These are phyloP conservation scores for Tuber borchii DNA, from an alignment of 495 filamentous ascomycete genomes.

Conservation along the genomic window DNA sequence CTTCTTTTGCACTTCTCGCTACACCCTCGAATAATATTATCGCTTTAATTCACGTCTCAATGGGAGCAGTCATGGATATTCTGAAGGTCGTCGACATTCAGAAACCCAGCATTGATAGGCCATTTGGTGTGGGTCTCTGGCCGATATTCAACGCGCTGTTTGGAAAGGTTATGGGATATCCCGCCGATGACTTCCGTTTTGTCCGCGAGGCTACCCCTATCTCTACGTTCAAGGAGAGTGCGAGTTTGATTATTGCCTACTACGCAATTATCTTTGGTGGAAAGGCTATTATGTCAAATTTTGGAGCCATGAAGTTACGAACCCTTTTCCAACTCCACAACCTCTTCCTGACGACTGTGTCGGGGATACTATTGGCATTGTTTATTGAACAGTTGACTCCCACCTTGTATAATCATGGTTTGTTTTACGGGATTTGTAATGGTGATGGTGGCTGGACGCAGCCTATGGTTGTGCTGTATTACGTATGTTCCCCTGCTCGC, in stretches of 20 bases:
- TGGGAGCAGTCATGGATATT: constrained; percentile 46
- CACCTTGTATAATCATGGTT: constrained; percentile 58
- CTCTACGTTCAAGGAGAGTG: constrained; percentile 61
- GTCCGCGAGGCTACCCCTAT: constrained; percentile 60
- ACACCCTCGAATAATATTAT: constrained; percentile 6
- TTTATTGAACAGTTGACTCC: constrained; percentile 70
- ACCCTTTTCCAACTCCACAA: constrained; percentile 72
- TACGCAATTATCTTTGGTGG: constrained; percentile 72
- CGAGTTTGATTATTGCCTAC: constrained; percentile 60
- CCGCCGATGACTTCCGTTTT: constrained; percentile 65
- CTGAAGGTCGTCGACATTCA: constrained; percentile 55
- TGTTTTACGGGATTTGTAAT: constrained; percentile 69
- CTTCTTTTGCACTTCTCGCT: constrained; percentile 31
- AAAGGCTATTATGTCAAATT: constrained; percentile 63
- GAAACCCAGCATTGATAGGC: constrained; percentile 75
- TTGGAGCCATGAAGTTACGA: constrained; percentile 61
- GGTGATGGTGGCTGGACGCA: constrained; percentile 70
- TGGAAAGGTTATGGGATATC: constrained; percentile 62
- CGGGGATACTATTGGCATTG: constrained; percentile 58
- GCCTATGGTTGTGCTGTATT: constrained; percentile 68
- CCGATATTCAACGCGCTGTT: constrained; percentile 86
- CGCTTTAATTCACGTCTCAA: constrained; percentile 15
- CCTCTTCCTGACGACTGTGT: constrained; percentile 68
- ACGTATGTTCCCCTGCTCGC: constrained; percentile 51
- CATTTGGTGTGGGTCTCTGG: constrained; percentile 89